Conservation (phyloP, 768 basidiomycete genomes). For the Trametes villosa region DNA sequence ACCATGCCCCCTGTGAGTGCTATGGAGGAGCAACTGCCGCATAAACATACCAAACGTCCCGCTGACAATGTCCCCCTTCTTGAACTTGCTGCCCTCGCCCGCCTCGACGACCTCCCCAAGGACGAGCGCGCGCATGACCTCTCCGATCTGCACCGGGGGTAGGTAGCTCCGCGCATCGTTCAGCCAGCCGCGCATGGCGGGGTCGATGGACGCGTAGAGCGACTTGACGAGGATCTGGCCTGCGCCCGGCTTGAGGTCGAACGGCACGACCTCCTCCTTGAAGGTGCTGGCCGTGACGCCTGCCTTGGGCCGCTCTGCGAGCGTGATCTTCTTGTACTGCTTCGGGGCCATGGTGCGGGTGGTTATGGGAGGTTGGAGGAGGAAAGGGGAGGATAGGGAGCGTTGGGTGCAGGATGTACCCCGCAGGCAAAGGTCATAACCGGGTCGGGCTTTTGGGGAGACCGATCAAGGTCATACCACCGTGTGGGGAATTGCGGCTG, state of each 20-base stretch:
- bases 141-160: conserved; percentile 55
- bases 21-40: too few species aligned
- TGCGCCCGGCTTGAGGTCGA: conserved; percentile 55
- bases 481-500: too few species aligned
- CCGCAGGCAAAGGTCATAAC: neutral
- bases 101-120: conserved; percentile 67
- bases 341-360: conserved; percentile 12
- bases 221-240: conserved; percentile 74
- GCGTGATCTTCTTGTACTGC: conserved; percentile 67
- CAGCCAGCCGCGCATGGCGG: conserved; percentile 88
- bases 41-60: conserved; percentile 62
- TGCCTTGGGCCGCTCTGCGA: conserved; percentile 71
- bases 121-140: conserved; percentile 72
- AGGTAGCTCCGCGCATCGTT: conserved; percentile 73
- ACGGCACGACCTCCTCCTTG: conserved; percentile 56
- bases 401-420: neutral
- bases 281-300: conserved; percentile 80
- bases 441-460: conserved; percentile 12
- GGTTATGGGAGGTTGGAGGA: neutral
- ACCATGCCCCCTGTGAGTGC: too few species aligned
- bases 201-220: conserved; percentile 81
- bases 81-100: conserved; percentile 57
- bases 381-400: neutral
- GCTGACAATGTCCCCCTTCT: conserved; percentile 70
- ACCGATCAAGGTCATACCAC: conserved; percentile 3